Evolutionary conservation across 108 stramenopile species (phyloP).

Genomic region (Conticribra weissflogii): DNA sequence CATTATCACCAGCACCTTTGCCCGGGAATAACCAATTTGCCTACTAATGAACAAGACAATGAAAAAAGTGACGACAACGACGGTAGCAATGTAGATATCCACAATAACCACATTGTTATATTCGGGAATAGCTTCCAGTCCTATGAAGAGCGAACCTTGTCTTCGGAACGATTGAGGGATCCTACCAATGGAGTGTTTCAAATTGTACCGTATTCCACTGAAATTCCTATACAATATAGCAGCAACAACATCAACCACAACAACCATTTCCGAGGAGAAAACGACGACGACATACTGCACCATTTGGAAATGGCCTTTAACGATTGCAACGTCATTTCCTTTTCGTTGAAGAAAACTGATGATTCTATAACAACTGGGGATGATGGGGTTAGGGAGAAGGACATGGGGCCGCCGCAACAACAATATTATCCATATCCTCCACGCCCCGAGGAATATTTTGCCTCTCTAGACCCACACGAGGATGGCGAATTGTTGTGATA

Average conservation of each 20-base stretch:
- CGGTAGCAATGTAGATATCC: too few species aligned
- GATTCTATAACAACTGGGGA: neutral
- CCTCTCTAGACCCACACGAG: slow-evolving; percentile 18
- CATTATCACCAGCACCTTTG: neutral
- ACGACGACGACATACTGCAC: slow-evolving; percentile 23
- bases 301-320: slow-evolving; percentile 53
- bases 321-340: slow-evolving; percentile 54
- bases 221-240: slow-evolving; percentile 23
- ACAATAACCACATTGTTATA: slow-evolving; percentile 21
- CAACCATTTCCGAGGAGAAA: neutral
- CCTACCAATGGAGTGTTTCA: slow-evolving; percentile 49
- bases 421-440: neutral
- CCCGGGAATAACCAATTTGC: neutral
- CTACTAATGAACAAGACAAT: neutral
- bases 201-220: slow-evolving; percentile 30
- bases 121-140: slow-evolving; percentile 53
- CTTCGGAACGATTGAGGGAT: slow-evolving; percentile 31
- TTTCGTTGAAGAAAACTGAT: neutral
- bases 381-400: neutral
- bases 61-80: neutral
- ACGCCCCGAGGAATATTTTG: slow-evolving; percentile 25
- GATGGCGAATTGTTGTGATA: slow-evolving; percentile 17
- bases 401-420: too few species aligned
- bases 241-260: slow-evolving; percentile 10
- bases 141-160: slow-evolving; percentile 45